These are phyloP conservation scores for Plasmodium sp. DNA, from an alignment of 169 alveolate genomes.

Conservation along the genomic window DNA sequence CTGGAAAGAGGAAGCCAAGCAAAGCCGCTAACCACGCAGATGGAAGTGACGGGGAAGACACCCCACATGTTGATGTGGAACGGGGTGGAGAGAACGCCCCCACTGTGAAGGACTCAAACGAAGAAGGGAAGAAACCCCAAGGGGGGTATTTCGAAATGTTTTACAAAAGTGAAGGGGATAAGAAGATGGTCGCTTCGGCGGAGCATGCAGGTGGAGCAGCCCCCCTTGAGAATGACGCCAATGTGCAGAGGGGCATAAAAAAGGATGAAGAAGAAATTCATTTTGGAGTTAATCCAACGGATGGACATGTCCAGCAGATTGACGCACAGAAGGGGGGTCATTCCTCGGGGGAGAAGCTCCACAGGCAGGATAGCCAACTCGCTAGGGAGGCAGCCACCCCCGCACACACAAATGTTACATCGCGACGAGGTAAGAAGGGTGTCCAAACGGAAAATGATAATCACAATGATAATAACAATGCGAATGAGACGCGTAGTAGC, in stretches of 20 bases:
- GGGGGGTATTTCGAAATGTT: not conserved
- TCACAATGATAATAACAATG: too few relatives aligned
- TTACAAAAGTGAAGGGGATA: not conserved
- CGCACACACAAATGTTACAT: not conserved
- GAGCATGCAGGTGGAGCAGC: not conserved
- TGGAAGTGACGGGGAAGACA: not conserved
- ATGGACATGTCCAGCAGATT: not conserved
- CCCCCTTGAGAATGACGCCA: not conserved
- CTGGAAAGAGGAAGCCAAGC: not conserved
- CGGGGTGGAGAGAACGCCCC: not conserved
- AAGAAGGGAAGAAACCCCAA: not conserved
- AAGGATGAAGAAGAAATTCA: not conserved
- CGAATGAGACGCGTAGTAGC: not conserved
- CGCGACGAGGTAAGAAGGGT: not conserved
- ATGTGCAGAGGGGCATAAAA: not conserved
- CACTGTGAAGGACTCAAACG: not conserved
- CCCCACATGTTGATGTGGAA: not conserved
- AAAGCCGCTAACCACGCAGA: not conserved
- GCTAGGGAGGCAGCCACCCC: not conserved
- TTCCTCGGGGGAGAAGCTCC: not conserved
- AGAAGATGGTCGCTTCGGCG: not conserved
- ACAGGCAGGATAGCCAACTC: not conserved
- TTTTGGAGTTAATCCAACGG: not conserved
- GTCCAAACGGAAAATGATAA: not conserved
- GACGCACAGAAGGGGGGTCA: not conserved